These are phyloP conservation scores for Linderina pennispora DNA, from an alignment of 192 early-diverging fungal genomes.

Conservation along the genomic window DNA sequence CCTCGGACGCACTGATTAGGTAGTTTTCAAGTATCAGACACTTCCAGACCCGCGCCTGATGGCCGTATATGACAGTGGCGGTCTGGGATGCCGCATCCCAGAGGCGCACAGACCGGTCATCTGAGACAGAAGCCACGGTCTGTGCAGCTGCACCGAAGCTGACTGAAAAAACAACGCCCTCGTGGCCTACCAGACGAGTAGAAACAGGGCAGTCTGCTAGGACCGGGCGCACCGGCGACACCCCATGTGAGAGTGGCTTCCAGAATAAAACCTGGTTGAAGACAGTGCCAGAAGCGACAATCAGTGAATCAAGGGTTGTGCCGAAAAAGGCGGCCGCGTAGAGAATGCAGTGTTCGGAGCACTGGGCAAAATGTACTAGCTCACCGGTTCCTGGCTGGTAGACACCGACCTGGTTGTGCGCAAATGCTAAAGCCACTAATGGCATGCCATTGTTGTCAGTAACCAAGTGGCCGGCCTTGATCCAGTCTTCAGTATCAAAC, in stretches of 20 bases:
- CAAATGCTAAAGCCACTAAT: slow-evolving; percentile 58
- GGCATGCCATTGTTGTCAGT: slow-evolving; percentile 6
- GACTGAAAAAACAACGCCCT: slow-evolving; percentile 75
- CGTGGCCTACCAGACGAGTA: slow-evolving; percentile 8
- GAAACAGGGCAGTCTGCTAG: not conserved
- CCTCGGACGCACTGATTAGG: slow-evolving; percentile 69
- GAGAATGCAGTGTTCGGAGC: slow-evolving; percentile 62
- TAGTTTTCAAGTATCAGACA: slow-evolving; percentile 53
- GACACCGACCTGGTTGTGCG: slow-evolving; percentile 67
- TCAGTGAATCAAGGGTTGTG: slow-evolving; percentile 37
- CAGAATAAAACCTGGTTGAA: slow-evolving; percentile 78
- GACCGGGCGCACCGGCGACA: not conserved
- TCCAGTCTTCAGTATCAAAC: slow-evolving; percentile 64
- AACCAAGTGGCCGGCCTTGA: slow-evolving; percentile 70
- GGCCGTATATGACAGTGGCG: slow-evolving; percentile 56
- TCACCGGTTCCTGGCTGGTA: slow-evolving; percentile 26
- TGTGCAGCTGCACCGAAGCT: slow-evolving; percentile 57
- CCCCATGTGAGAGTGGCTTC: slow-evolving; percentile 15
- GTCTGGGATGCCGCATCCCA: slow-evolving; percentile 46
- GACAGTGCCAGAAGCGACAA: slow-evolving; percentile 72
- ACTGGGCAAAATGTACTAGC: slow-evolving; percentile 45
- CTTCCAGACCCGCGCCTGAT: slow-evolving; percentile 76
- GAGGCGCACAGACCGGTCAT: slow-evolving; percentile 75
- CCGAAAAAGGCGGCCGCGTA: slow-evolving; percentile 72
- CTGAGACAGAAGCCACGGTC: slow-evolving; percentile 63